phyloP scores from a whole-genome alignment of 148 eudicot species.

The Rhododendron molle region DNA sequence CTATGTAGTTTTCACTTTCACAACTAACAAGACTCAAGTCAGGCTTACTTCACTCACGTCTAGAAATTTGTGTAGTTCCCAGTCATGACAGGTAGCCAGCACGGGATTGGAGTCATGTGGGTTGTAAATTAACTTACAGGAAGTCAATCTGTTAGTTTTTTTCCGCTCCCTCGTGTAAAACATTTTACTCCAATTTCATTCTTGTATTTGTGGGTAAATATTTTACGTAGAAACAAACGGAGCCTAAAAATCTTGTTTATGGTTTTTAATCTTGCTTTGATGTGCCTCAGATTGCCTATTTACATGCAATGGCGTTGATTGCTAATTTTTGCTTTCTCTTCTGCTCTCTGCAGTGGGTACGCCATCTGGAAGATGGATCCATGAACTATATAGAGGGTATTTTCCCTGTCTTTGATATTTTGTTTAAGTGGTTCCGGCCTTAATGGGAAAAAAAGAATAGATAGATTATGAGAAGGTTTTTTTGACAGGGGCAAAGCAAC shows the following conservation, averaged over 20 bases:
- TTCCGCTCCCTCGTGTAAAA: background rate
- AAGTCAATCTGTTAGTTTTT: background rate
- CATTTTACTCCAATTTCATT: background rate
- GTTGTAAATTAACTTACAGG: background rate
- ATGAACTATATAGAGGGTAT: constrained; percentile 85
- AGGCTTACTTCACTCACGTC: background rate
- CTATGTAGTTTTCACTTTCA: background rate
- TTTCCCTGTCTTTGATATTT: background rate
- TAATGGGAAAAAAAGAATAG: background rate
- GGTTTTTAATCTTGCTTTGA: background rate
- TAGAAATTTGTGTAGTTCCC: background rate
- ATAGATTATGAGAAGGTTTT: constrained; percentile 11
- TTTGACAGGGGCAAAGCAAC: constrained; percentile 84
- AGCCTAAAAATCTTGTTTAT: background rate
- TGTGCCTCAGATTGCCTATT: background rate
- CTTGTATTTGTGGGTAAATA: background rate
- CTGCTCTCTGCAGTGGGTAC: constrained; percentile 66
- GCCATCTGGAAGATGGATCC: constrained; percentile 96
- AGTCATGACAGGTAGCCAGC: background rate
- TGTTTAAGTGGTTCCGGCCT: background rate
- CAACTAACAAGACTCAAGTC: background rate
- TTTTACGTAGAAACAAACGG: background rate
- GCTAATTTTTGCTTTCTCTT: constrained; percentile 11
- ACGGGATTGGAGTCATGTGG: background rate
- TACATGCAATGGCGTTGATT: background rate